Conservation (phyloP, 352 stramenopile species). For the Phytopythium montanum region DNA sequence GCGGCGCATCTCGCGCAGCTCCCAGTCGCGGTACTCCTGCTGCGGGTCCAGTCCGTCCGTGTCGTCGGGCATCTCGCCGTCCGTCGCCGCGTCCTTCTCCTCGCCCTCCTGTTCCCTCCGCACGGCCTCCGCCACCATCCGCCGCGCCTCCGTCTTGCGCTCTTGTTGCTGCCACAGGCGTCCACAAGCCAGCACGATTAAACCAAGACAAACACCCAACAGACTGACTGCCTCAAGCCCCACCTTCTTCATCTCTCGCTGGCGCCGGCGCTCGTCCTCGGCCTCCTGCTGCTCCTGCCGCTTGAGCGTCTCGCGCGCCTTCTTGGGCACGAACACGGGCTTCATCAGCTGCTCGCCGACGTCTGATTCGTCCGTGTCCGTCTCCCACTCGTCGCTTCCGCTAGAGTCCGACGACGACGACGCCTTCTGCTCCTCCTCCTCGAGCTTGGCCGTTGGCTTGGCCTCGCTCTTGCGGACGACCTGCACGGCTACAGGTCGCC, state of each 20-base stretch:
- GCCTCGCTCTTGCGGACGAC: slow-evolving; percentile 27
- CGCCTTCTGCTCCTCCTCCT: background rate
- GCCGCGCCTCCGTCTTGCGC: slow-evolving; percentile 67
- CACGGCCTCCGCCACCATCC: slow-evolving; percentile 74
- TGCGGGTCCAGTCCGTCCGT: slow-evolving; percentile 87
- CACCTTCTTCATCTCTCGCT: slow-evolving; percentile 56
- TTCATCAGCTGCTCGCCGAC: slow-evolving; percentile 80
- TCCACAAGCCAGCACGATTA: background rate
- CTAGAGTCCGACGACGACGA: slow-evolving; percentile 38
- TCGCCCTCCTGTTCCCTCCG: slow-evolving; percentile 54
- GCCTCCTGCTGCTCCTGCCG: slow-evolving; percentile 72
- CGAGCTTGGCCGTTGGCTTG: slow-evolving; percentile 4
- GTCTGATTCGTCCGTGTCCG: slow-evolving; percentile 75
- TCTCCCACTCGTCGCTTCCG: slow-evolving; percentile 74
- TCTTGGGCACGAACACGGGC: slow-evolving; percentile 91
- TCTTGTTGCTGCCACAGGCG: slow-evolving; percentile 23
- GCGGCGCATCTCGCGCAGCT: slow-evolving; percentile 91
- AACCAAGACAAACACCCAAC: background rate
- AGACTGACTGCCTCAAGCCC: background rate
- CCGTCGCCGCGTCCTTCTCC: slow-evolving; percentile 45
- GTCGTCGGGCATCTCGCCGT: slow-evolving; percentile 89
- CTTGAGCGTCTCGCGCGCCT: slow-evolving; percentile 81
- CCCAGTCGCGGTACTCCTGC: slow-evolving; percentile 92
- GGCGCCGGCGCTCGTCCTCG: slow-evolving; percentile 59
- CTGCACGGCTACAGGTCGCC: slow-evolving; percentile 26